A percentile compares a stretch with the other conserved stretches of the same genome.
Evolutionary conservation across 2,329 filamentous ascomycete genomes (phyloP).

Genomic region (Penicillium decumbens): DNA sequence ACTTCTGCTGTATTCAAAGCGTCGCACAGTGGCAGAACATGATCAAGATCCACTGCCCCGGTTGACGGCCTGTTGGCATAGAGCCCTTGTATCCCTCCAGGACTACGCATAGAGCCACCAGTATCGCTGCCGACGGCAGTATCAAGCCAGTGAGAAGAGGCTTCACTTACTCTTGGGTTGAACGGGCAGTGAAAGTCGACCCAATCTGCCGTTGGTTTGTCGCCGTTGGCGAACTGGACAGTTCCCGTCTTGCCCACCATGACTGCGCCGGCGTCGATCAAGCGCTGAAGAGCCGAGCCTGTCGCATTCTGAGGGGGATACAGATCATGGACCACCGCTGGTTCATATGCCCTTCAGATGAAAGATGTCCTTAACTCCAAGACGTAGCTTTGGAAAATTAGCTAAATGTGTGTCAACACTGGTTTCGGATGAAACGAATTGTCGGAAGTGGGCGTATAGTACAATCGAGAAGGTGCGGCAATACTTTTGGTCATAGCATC

Average conservation of each 20-base stretch:
- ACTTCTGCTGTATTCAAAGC: constrained; percentile 30
- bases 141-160: constrained; percentile 26
- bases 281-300: constrained; percentile 49
- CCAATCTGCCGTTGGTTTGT: constrained; percentile 29
- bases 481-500: constrained; percentile 37
- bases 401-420: neutral
- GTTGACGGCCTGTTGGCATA: constrained; percentile 28
- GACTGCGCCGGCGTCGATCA: constrained; percentile 58
- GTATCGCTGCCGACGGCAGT: constrained; percentile 21
- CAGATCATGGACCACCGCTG: constrained; percentile 52
- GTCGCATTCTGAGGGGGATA: constrained; percentile 47
- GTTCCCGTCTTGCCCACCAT: constrained; percentile 37
- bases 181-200: constrained; percentile 38
- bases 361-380: constrained; percentile 62
- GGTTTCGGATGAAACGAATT: constrained; percentile 24
- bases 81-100: constrained; percentile 26
- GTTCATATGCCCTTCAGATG: constrained; percentile 56
- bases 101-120: constrained; percentile 30
- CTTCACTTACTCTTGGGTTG: constrained; percentile 29
- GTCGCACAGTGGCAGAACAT: constrained; percentile 26
- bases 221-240: constrained; percentile 34
- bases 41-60: constrained; percentile 17
- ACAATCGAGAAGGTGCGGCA: constrained; percentile 58
- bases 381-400: constrained; percentile 29
- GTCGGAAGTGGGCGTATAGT: constrained; percentile 51